phyloP scores from a whole-genome alignment of 2,329 filamentous ascomycete genomes.

The Colletotrichum spaethianum region DNA sequence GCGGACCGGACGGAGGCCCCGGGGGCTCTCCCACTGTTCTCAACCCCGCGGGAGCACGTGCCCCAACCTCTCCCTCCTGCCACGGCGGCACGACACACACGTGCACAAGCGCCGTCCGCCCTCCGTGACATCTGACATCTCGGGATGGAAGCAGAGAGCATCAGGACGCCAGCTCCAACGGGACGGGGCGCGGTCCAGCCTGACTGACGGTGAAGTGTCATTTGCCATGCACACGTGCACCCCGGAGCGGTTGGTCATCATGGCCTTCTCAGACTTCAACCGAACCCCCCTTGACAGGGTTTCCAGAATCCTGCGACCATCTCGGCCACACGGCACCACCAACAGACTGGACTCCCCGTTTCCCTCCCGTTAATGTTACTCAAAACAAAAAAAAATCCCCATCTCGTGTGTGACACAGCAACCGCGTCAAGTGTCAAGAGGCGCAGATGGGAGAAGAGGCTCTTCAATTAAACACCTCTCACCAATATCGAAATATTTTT shows the following conservation, averaged over 20 bases:
- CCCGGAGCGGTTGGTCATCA: not conserved
- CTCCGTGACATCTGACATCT: not conserved
- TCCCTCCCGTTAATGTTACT: not conserved
- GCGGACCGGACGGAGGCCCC: not conserved
- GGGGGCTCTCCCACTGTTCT: not conserved
- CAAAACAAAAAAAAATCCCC: not conserved
- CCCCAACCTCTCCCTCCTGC: not conserved
- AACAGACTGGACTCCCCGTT: not conserved
- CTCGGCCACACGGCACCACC: not conserved
- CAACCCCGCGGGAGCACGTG: conserved; percentile 21
- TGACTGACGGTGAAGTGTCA: not conserved
- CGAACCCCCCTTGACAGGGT: not conserved
- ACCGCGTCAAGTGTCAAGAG: not conserved
- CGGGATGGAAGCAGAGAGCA: too few species aligned
- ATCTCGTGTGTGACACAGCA: not conserved
- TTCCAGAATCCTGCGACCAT: not conserved
- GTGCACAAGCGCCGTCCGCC: conserved; percentile 27
- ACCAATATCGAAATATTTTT: not conserved
- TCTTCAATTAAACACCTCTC: not conserved
- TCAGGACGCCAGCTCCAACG: not conserved
- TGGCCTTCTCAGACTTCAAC: not conserved
- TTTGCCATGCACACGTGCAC: not conserved
- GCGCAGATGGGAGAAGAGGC: not conserved
- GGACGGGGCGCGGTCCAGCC: too few species aligned
- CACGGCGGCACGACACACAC: conserved; percentile 13